Base-by-base conservation (phyloP, 257 asterid genomes). In the Nicotiana sylvestris region DNA sequence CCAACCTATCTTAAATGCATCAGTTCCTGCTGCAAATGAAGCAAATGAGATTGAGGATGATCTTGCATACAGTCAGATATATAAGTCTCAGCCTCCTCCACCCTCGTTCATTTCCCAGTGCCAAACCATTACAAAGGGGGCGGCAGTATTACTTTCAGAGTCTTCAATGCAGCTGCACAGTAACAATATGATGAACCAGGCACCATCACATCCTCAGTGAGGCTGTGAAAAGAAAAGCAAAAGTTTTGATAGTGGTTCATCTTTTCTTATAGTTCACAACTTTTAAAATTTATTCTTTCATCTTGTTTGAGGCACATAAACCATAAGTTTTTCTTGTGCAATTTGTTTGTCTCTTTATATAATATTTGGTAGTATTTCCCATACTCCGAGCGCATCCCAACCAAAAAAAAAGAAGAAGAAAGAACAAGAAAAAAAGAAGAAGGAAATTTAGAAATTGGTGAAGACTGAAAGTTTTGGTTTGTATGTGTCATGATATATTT, bases 41-140 rank as follows among this genome's bases (percentile, higher is more conserved):
- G 86, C 83, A 56, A 60, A 77, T 84, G 97, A 91, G 81, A 88
- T 91, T 85, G 96, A 91, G 18, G 98, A 93, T 80, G 94, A 92
- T 57, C 85, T 93, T 82, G 94, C 91, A 49, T 94, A 91, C 87
- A 91, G 84, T 77, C 93, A 87, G 88, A 92, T 95, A 85, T 94
- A 94, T 86, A 94, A 92, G 86, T 84, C 89, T 82, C 99, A 95
- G 90, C 99, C 99, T 87, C 43, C 93, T 16, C 81, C 85, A 12
- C 97, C 96, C 62, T 51, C 86, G 53, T 83, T 93, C 87, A 81
- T 93, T 67, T 81, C 94, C 81, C 95, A 90, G 84, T 90, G 85
- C 77, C 92, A 91, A 60, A 82, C 87, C 74, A 35, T 87, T 81
- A 78, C 92, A 85, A 92, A 88, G 81, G 94, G 91, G 80, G 88